phyloP scores from a whole-genome alignment of 306 rosid species.

The Casuarina glauca region DNA sequence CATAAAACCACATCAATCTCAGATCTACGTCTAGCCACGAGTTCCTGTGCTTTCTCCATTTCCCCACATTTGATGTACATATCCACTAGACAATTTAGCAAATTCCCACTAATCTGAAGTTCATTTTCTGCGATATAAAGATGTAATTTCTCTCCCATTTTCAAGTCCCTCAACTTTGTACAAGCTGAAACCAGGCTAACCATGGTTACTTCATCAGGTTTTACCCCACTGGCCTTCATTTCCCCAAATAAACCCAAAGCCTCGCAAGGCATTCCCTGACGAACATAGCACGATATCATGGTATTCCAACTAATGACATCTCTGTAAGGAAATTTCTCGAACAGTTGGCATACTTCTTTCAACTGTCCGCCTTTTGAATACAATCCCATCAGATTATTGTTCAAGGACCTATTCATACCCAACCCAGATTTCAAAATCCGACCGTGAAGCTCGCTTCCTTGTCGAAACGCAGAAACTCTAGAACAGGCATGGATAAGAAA shows the following conservation, averaged over 20 bases:
- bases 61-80: slow-evolving; percentile 39
- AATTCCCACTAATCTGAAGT: slow-evolving; percentile 20
- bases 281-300: slow-evolving; percentile 34
- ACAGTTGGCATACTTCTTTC: slow-evolving; percentile 16
- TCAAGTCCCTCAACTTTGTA: slow-evolving; percentile 21
- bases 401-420: slow-evolving; percentile 27
- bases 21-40: neutral
- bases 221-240: slow-evolving; percentile 21
- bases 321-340: slow-evolving; percentile 24
- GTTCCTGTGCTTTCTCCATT: slow-evolving; percentile 31
- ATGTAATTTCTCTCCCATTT: slow-evolving; percentile 30
- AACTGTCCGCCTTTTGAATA: slow-evolving; percentile 18
- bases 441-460: slow-evolving; percentile 26
- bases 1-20: slow-evolving; percentile 27
- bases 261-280: slow-evolving; percentile 23
- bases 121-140: slow-evolving; percentile 16
- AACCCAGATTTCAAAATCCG: slow-evolving; percentile 26
- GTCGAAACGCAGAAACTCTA: slow-evolving; percentile 10
- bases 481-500: slow-evolving; percentile 26
- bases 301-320: slow-evolving; percentile 37
- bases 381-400: slow-evolving; percentile 27
- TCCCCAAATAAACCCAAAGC: slow-evolving; percentile 26
- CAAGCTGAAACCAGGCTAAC: slow-evolving; percentile 35
- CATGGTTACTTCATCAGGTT: slow-evolving; percentile 30
- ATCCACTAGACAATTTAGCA: slow-evolving; percentile 32